phyloP scores from a whole-genome alignment of 2,329 filamentous ascomycete species.

The Emericellopsis cladophorae region DNA sequence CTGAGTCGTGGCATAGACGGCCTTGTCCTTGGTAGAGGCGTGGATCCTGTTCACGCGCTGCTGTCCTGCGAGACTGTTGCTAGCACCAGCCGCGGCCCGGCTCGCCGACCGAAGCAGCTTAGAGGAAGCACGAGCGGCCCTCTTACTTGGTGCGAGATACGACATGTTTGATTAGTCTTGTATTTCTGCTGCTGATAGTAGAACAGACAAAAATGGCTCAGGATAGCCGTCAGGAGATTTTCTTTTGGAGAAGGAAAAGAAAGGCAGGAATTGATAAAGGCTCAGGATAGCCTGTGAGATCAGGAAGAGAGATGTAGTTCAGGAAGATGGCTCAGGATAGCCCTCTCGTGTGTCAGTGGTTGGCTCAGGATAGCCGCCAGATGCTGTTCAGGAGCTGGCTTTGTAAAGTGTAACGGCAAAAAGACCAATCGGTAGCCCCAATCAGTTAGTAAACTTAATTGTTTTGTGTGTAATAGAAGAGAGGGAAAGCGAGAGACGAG shows the following conservation, averaged over 20 bases:
- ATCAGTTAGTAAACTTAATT: too few species aligned
- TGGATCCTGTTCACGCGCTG: conserved; percentile 9
- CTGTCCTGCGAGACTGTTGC: neutral
- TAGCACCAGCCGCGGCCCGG: neutral
- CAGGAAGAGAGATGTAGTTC: conserved; percentile 1
- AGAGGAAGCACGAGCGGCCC: conserved; percentile 2
- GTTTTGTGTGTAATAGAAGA: too few species aligned
- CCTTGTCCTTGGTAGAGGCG: conserved; percentile 8
- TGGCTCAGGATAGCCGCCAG: conserved; percentile 1
- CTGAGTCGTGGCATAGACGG: conserved; percentile 7
- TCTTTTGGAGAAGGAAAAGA: neutral
- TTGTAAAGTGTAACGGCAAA: neutral
- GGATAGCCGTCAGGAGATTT: conserved; percentile 3
- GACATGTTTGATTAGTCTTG: conserved; percentile 2
- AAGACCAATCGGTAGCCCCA: too few species aligned
- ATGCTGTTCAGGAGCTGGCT: conserved; percentile 1
- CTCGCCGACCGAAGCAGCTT: neutral
- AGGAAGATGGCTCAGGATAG: conserved; percentile 1
- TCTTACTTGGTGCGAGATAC: conserved; percentile 2
- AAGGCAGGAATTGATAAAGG: neutral
- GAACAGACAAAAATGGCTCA: conserved; percentile 1
- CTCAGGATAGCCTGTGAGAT: conserved; percentile 3
- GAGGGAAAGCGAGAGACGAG: too few species aligned
- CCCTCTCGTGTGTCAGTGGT: neutral
- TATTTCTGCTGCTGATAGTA: conserved; percentile 1